Conservation (phyloP, 495 filamentous ascomycete genomes). For the Copromyces sp. region DNA sequence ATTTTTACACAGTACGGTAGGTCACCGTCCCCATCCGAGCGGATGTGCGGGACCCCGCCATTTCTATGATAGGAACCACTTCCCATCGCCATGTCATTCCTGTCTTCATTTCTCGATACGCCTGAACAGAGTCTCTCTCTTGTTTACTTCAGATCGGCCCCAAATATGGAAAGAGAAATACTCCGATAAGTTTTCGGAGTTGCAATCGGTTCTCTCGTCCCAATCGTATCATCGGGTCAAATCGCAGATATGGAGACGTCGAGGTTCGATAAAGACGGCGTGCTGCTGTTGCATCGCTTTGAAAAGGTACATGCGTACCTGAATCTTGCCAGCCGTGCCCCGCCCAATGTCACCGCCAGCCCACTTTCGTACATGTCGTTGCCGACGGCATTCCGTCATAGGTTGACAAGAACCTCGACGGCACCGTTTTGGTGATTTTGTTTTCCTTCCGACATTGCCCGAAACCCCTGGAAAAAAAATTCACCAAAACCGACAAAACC, state of each 20-base stretch:
- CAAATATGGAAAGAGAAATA: not conserved
- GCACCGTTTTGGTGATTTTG: conserved; percentile 1
- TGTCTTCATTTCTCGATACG: not conserved
- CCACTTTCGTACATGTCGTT: conserved; percentile 2
- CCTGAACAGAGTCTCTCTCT: not conserved
- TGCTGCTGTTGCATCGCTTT: not conserved
- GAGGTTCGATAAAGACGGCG: not conserved
- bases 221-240: not conserved
- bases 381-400: conserved; percentile 20
- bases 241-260: not conserved
- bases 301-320: not conserved
- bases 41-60: not conserved
- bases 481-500: not conserved
- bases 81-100: not conserved
- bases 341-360: conserved; percentile 5
- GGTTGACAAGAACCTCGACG: not conserved
- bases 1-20: not conserved
- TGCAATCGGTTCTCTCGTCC: not conserved
- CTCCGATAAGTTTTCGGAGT: not conserved
- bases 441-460: conserved; percentile 17
- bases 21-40: not conserved
- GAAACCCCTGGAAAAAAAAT: conserved; percentile 4
- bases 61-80: not conserved
- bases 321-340: not conserved
- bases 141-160: not conserved